Base-by-base conservation (phyloP, 164 flowering plant genomes). In the Umbellularia californica region DNA sequence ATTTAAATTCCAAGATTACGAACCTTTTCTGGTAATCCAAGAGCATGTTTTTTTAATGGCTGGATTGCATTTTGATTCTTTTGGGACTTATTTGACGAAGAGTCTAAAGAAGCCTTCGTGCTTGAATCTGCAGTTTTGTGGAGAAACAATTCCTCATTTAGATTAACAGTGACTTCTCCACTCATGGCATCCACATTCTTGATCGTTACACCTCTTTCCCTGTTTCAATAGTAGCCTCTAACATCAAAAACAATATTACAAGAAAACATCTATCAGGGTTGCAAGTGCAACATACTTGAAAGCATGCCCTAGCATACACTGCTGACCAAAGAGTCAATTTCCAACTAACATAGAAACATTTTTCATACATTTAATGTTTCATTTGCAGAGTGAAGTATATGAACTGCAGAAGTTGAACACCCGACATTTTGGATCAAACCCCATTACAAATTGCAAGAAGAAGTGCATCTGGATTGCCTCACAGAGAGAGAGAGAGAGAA, bases 191-290 rank as follows among this genome's bases (percentile, higher is more conserved):
- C 97, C 80, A 92, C 75, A 82, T 88, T 83, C 80, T 83, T 90
- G 75, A 94, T 72, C 70, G 82, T 67, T 64, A 94, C 79, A 77
- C 99, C 98, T 69, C 83, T 85, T 80, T 89, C 97, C 82, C 99
- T 96, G 87, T 65, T 55, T 55, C 60, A 15, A 55, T 15, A 55
- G 60, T 14, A 41, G 10, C 47, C 47, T 55, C 60, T 20, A 55
- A 20, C 60, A 69, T 6, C 23, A 58, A 73, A 58, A 73, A 65
- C 28, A 70, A 9, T 3, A 51, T 23, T 24, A 70, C 7, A 50
- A 50, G 28, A 12, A 70, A 55, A 55, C 60, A 55, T 55, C 60
- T 55, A 15, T 20, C 60, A 55, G 20, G n/a, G 60, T 17, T 55
- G 4, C 60, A 55, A 55, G 47, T 52, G 22, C 14, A 22, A 71